Percentiles rank a stretch among this genome's conserved stretches.
Conservation (phyloP, 2,329 filamentous ascomycete genomes). For the Metarhizium robertsii region DNA sequence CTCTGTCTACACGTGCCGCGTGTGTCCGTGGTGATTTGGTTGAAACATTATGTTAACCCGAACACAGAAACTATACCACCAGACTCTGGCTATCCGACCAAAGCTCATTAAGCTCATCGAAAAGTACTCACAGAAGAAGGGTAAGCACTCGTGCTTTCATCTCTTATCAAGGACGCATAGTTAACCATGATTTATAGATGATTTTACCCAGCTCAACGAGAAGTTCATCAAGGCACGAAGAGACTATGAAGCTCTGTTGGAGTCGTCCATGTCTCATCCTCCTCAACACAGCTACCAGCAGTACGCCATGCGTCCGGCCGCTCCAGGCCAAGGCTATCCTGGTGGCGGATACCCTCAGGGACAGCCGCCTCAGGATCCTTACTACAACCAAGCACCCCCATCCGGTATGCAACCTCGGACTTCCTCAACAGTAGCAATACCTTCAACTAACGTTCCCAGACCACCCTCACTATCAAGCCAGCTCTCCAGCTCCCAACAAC, state of each 20-base stretch:
- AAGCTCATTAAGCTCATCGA: slow-evolving; percentile 98
- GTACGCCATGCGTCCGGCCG: slow-evolving; percentile 45
- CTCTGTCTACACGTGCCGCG: not conserved
- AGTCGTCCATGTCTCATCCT: slow-evolving; percentile 95
- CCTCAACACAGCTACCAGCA: slow-evolving; percentile 70
- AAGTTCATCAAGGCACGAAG: slow-evolving; percentile 98
- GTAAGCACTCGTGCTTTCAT: slow-evolving; percentile 32
- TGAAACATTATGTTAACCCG: slow-evolving; percentile 19
- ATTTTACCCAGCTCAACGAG: slow-evolving; percentile 96
- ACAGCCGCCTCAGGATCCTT: slow-evolving; percentile 45
- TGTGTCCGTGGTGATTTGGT: not conserved
- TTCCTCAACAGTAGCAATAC: not conserved
- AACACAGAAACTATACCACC: slow-evolving; percentile 68
- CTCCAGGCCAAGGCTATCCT: slow-evolving; percentile 35
- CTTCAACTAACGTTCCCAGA: slow-evolving; percentile 23
- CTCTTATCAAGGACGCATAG: not conserved
- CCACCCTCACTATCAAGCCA: slow-evolving; percentile 36
- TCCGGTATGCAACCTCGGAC: slow-evolving; percentile 12
- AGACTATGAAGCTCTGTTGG: slow-evolving; percentile 92
- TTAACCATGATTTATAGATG: slow-evolving; percentile 47
- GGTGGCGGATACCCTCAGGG: slow-evolving; percentile 32
- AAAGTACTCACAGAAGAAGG: slow-evolving; percentile 99
- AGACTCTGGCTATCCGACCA: slow-evolving; percentile 85
- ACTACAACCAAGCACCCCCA: slow-evolving; percentile 54
- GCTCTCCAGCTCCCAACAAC: slow-evolving; percentile 37